Percentiles rank a stretch among this genome's conserved stretches.
Evolutionary conservation across 2,329 filamentous ascomycete species (phyloP).

Genomic region (Aspergillus arachidicola): DNA sequence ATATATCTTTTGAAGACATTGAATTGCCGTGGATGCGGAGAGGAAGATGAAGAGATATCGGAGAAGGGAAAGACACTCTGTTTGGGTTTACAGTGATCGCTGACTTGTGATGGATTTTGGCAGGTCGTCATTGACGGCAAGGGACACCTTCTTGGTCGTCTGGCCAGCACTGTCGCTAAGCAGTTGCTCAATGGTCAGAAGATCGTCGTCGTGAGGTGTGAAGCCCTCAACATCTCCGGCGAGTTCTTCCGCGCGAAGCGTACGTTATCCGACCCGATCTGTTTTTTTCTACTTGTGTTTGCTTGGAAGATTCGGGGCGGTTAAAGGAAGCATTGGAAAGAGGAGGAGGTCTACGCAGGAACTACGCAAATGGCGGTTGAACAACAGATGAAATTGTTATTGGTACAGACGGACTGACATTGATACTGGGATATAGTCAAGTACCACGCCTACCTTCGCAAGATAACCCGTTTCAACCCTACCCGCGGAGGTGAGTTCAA

Average conservation of each 20-base stretch:
- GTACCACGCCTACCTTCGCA: slow-evolving; percentile 99
- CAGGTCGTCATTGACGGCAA: slow-evolving; percentile 99
- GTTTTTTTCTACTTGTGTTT: slow-evolving; percentile 4
- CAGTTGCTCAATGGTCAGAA: slow-evolving; percentile 99
- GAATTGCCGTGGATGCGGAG: slow-evolving; percentile 1
- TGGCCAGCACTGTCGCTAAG: slow-evolving; percentile 98
- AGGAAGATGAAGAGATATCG: not conserved
- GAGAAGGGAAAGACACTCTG: not conserved
- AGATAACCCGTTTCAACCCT: slow-evolving; percentile 99
- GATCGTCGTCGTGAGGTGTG: slow-evolving; percentile 98
- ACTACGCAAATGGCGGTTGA: slow-evolving; percentile 4
- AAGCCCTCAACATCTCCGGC: slow-evolving; percentile 99
- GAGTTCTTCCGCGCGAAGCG: slow-evolving; percentile 99
- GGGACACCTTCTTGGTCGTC: slow-evolving; percentile 98
- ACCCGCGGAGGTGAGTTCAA: slow-evolving; percentile 83
- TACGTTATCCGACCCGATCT: slow-evolving; percentile 64
- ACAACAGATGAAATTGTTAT: not conserved
- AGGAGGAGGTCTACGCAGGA: slow-evolving; percentile 10
- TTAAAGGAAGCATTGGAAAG: slow-evolving; percentile 3
- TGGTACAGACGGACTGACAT: slow-evolving; percentile 49
- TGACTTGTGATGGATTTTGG: slow-evolving; percentile 46
- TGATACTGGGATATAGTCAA: slow-evolving; percentile 71
- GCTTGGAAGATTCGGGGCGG: slow-evolving; percentile 12
- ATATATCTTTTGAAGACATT: slow-evolving; percentile 6
- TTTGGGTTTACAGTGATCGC: slow-evolving; percentile 27